Evolutionary conservation across 768 basidiomycete species (phyloP), one percentile per base, ranked within the genome.

Genomic region (Mycena galericulata): DNA sequence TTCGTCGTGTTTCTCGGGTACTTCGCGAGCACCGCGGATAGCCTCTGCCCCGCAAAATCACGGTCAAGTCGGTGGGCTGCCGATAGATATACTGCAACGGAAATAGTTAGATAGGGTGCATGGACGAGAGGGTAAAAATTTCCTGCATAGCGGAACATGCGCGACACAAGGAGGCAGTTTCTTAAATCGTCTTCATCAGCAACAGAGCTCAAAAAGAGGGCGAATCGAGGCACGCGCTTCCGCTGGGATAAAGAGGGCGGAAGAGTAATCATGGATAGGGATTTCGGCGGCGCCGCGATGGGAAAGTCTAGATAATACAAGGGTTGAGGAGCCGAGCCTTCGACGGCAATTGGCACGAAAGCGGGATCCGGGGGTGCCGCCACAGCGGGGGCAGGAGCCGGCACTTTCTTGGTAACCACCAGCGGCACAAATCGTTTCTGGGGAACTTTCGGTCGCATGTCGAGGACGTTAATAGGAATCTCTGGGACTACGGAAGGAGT

Each of bases 91-190:
- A 87, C 92, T 94, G 65, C 22, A 45, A 50, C 27, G 46, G 57
- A 59, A 51, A 51, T 65, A 32, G 72, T 26, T 32, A 65, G 43
- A 54, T 62, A 22, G 70, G 14, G 47, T 24, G 24, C 22, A 26
- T 26, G 63, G 59, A 65, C 69, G 65, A n/a, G 24, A 6, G 30
- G 17, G 20, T 15, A 45, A 68, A 73, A 34, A 77, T 70, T 73
- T 89, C 90, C 87, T 78, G 90, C 88, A 76, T 91, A 90, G 54
- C 90, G 85, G 72, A 92, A 84, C 40, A 84, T 81, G 59, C 85
- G 85, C 15, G 89, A 92, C 17, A 89, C 90, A 32, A 84, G 76
- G n/a, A 76, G 73, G 62, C 90, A 89, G 27, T 74, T 73, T 8
- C 63, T 67, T 8, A 90, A 79, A 6, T 7, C 8, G 56, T 89